Evolutionary conservation across 2,329 filamentous ascomycete genomes (phyloP).

Genomic region (Sporothrix brasiliensis): DNA sequence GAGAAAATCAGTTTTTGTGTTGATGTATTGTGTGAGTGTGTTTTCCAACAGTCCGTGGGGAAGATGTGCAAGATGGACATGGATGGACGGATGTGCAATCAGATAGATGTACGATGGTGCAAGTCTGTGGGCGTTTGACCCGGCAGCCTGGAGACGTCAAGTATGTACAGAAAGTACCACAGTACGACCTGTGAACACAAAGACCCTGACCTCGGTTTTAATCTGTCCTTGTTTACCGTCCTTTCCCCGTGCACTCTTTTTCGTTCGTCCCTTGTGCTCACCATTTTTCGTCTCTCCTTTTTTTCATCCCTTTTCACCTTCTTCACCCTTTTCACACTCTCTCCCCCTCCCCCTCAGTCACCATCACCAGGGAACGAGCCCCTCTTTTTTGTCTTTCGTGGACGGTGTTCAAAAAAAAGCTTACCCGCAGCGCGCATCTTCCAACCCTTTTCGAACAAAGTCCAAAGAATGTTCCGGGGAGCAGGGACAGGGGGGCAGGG

Average conservation of each 20-base stretch:
- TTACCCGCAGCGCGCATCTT: conserved; percentile 23
- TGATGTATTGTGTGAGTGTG: no score
- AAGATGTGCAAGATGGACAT: not conserved
- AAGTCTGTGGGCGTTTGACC: no score
- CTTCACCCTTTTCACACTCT: no score
- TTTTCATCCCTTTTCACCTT: not conserved
- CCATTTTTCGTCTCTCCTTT: no score
- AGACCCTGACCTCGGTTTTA: not conserved
- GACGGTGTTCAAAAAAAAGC: not conserved
- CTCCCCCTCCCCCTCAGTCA: not conserved
- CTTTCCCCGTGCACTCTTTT: not conserved
- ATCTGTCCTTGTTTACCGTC: not conserved
- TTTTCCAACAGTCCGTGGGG: not conserved
- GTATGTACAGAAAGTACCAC: no score
- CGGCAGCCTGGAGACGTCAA: no score
- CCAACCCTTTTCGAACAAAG: conserved; percentile 25
- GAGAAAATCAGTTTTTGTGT: not conserved
- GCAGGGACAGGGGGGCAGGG: not conserved
- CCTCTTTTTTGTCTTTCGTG: not conserved
- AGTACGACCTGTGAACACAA: no score
- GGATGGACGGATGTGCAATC: not conserved
- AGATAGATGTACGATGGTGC: not conserved
- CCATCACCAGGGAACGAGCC: not conserved
- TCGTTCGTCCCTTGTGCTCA: not conserved
- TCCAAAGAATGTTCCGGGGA: not conserved